phyloP scores from a whole-genome alignment of 768 basidiomycete genomes.

The Mycena amicta region DNA sequence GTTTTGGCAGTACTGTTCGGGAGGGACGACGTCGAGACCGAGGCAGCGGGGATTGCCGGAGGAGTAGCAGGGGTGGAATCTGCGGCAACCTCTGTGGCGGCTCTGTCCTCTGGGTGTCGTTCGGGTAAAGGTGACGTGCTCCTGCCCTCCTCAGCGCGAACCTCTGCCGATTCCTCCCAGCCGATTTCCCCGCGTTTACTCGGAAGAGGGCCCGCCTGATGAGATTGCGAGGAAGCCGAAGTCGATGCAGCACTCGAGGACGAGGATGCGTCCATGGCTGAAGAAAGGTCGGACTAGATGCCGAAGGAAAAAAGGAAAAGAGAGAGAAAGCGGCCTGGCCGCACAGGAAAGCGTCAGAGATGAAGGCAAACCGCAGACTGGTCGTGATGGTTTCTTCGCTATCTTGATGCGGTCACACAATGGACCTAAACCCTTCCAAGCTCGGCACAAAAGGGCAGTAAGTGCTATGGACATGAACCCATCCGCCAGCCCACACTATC shows the following conservation, averaged over 20 bases:
- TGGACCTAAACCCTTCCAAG: slow-evolving; percentile 66
- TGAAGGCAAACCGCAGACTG: no score
- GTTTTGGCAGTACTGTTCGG: slow-evolving; percentile 30
- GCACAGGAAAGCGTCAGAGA: no score
- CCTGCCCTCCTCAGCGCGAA: slow-evolving; percentile 23
- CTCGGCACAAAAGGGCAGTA: slow-evolving; percentile 83
- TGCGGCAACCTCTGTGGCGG: slow-evolving; percentile 20
- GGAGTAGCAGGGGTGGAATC: slow-evolving; percentile 26
- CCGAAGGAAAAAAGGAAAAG: slow-evolving; percentile 24
- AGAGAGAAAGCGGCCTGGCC: slow-evolving; percentile 4
- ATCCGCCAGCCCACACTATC: not conserved
- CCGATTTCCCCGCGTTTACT: slow-evolving; percentile 69
- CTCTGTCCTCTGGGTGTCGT: slow-evolving; percentile 53
- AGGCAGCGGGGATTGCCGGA: slow-evolving; percentile 21
- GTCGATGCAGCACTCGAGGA: slow-evolving; percentile 20
- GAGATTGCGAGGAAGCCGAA: no score
- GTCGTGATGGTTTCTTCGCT: not conserved
- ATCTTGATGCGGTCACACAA: slow-evolving; percentile 39
- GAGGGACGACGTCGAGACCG: slow-evolving; percentile 14
- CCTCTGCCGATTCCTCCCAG: slow-evolving; percentile 48
- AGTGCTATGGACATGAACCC: slow-evolving; percentile 26
- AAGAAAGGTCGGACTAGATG: slow-evolving; percentile 21
- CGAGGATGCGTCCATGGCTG: slow-evolving; percentile 12
- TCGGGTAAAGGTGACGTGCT: slow-evolving; percentile 37
- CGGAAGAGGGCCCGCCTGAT: slow-evolving; percentile 66